These are phyloP conservation scores for Apiospora rasikravindrae DNA, from an alignment of 2,329 filamentous ascomycete species.

Conservation along the genomic window DNA sequence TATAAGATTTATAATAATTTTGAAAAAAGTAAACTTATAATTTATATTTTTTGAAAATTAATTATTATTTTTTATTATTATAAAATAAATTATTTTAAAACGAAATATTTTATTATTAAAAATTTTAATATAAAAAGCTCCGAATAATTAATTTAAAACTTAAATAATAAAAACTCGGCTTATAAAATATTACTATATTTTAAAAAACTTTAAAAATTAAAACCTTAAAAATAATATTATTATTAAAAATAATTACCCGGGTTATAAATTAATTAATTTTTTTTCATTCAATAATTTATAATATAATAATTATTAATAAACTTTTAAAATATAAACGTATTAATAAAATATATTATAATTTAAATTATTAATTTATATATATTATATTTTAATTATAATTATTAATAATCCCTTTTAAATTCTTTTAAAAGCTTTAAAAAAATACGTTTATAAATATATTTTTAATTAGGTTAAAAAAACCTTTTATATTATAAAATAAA, in stretches of 20 bases:
- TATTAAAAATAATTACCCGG: too few relatives aligned
- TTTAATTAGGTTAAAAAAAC: too few relatives aligned
- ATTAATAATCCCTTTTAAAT: neutral
- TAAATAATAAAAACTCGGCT: neutral
- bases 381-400: neutral
- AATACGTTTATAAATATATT: too few relatives aligned
- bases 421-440: neutral
- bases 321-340: too few relatives aligned
- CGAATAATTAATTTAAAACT: neutral
- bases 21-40: neutral
- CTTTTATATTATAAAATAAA: too few relatives aligned
- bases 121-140: neutral
- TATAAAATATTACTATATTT: rapidly evolving
- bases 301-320: too few relatives aligned
- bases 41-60: neutral
- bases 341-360: too few relatives aligned
- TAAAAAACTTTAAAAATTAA: neutral
- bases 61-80: neutral
- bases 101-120: neutral
- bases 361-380: neutral
- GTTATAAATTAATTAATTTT: too few relatives aligned
- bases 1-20: neutral
- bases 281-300: too few relatives aligned
- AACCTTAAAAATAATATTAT: neutral
- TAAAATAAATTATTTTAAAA: neutral